phyloP scores from a whole-genome alignment of 306 rosid genomes.

The Medicago truncatula region DNA sequence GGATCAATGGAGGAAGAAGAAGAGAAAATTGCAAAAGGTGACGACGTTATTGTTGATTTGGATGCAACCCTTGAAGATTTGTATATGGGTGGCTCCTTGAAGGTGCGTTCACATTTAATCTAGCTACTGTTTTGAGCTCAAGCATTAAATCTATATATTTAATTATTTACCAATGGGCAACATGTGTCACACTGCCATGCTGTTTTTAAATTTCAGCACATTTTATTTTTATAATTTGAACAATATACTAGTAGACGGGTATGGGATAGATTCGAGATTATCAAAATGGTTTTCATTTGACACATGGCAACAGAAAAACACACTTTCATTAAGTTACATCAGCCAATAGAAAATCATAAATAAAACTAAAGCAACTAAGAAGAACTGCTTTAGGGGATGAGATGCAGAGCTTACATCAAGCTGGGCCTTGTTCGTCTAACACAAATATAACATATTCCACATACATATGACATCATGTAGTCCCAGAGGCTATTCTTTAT shows the following conservation, averaged over 20 bases:
- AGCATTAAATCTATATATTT: neutral
- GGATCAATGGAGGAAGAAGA: constrained; percentile 86
- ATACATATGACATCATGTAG: constrained; percentile 12
- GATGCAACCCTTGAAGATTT: constrained; percentile 91
- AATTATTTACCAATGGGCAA: neutral
- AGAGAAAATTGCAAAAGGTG: constrained; percentile 84
- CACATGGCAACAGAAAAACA: neutral
- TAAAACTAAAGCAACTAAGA: constrained; percentile 2
- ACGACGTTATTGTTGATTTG: constrained; percentile 81
- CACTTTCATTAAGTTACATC: constrained; percentile 27
- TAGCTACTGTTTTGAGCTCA: neutral
- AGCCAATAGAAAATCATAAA: constrained; percentile 12
- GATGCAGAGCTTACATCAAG: constrained; percentile 2
- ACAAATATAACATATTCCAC: constrained; percentile 4
- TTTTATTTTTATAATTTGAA: constrained; percentile 3
- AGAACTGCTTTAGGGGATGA: constrained; percentile 31
- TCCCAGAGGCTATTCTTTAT: constrained; percentile 17
- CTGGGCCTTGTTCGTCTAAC: neutral
- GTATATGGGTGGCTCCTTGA: constrained; percentile 94
- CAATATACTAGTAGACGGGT: constrained; percentile 14
- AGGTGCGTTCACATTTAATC: constrained; percentile 55
- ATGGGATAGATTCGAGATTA: neutral
- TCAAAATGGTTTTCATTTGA: constrained; percentile 28
- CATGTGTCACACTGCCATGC: constrained; percentile 5
- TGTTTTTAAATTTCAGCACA: constrained; percentile 7